phyloP scores from a whole-genome alignment of 352 stramenopile genomes.

The Phytophthora chlamydospora region DNA sequence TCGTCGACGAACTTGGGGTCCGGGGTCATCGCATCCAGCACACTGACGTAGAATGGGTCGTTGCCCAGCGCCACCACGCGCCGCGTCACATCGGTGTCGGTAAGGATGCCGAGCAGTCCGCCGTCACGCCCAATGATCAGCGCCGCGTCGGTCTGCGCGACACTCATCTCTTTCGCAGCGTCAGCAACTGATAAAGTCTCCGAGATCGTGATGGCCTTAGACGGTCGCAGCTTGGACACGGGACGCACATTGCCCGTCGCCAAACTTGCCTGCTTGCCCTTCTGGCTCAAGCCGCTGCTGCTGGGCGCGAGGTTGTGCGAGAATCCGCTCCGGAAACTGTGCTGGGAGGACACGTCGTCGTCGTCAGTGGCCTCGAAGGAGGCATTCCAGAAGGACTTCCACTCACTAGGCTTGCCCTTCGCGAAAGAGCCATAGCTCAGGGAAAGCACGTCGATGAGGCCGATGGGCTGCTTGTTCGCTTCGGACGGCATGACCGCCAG shows the following conservation, averaged over 20 bases:
- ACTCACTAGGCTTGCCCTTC: slow-evolving; percentile 87
- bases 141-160: slow-evolving; percentile 91
- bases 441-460: slow-evolving; percentile 88
- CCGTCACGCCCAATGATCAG: slow-evolving; percentile 92
- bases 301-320: slow-evolving; percentile 58
- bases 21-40: slow-evolving; percentile 86
- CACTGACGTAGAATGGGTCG: slow-evolving; percentile 84
- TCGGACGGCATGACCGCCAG: slow-evolving; percentile 83
- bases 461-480: slow-evolving; percentile 65
- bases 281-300: slow-evolving; percentile 43
- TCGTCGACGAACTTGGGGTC: slow-evolving; percentile 91
- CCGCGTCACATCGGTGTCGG: slow-evolving; percentile 91
- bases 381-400: slow-evolving; percentile 91
- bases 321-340: slow-evolving; percentile 83
- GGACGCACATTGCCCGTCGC: slow-evolving; percentile 91
- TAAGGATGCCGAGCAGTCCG: slow-evolving; percentile 95
- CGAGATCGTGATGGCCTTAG: slow-evolving; percentile 91
- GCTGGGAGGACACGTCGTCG: slow-evolving; percentile 80
- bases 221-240: slow-evolving; percentile 86
- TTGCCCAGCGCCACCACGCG: slow-evolving; percentile 87
- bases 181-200: slow-evolving; percentile 88
- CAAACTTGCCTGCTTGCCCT: slow-evolving; percentile 47
- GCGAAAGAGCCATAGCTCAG: slow-evolving; percentile 90
- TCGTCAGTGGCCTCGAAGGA: slow-evolving; percentile 81
- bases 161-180: slow-evolving; percentile 90